Conservation (phyloP, 1,139 yeast genomes). For the Kodamaea plutei region DNA sequence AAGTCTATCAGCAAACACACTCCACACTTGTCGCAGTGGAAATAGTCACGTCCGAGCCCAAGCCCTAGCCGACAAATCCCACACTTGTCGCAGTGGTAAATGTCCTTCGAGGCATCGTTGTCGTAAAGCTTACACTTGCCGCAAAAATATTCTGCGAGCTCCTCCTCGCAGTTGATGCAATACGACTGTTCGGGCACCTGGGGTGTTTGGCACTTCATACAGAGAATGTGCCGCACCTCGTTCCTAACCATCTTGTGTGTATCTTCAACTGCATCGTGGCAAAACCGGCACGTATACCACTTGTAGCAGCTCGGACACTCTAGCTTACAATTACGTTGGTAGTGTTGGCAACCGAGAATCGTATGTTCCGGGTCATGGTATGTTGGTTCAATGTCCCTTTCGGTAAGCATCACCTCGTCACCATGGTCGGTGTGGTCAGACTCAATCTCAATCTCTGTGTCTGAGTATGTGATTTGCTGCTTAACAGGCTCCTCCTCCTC, state of each 20-base stretch:
- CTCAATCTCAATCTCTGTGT: neutral
- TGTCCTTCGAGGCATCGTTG: constrained; percentile 73
- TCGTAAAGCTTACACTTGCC: constrained; percentile 76
- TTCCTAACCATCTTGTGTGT: constrained; percentile 63
- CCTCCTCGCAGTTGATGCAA: constrained; percentile 63
- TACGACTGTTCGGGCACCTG: constrained; percentile 64
- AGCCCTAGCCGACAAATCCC: constrained; percentile 89
- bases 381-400: constrained; percentile 47
- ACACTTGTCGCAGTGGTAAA: constrained; percentile 89
- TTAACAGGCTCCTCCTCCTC: constrained; percentile 4
- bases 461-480: constrained; percentile 1
- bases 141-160: constrained; percentile 76
- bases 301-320: constrained; percentile 72
- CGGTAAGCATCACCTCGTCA: constrained; percentile 43
- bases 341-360: constrained; percentile 75
- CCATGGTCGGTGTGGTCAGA: neutral
- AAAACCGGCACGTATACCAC: constrained; percentile 81
- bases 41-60: constrained; percentile 83
- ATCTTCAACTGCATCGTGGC: constrained; percentile 64
- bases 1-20: constrained; percentile 83
- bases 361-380: constrained; percentile 35
- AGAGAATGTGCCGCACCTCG: constrained; percentile 64
- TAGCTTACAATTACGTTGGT: constrained; percentile 76
- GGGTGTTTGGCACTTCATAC: constrained; percentile 75
- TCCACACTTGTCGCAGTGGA: constrained; percentile 88